These are phyloP conservation scores for Suillus sp. DNA, from an alignment of 768 basidiomycete species.

Conservation along the genomic window DNA sequence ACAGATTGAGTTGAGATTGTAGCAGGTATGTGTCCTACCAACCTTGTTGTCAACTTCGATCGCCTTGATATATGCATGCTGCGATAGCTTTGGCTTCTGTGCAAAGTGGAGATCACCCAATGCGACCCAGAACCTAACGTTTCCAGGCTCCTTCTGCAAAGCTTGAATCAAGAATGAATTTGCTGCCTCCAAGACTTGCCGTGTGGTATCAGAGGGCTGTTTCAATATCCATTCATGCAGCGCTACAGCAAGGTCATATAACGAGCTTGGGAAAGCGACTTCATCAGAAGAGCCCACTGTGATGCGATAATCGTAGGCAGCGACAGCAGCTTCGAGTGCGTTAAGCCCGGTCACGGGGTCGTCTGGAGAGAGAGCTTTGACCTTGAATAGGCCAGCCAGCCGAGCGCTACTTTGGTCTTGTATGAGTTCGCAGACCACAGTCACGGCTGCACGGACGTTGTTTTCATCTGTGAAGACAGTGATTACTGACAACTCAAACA, in stretches of 20 bases:
- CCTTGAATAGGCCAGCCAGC: slow-evolving; percentile 43
- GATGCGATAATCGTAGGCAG: slow-evolving; percentile 63
- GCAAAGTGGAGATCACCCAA: slow-evolving; percentile 75
- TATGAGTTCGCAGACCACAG: slow-evolving; percentile 40
- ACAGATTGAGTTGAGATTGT: slow-evolving; percentile 8
- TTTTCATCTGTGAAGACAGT: slow-evolving; percentile 50
- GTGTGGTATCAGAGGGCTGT: slow-evolving; percentile 21
- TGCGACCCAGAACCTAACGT: slow-evolving; percentile 79
- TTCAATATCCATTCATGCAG: slow-evolving; percentile 52
- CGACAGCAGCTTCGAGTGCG: slow-evolving; percentile 53
- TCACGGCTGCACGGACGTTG: slow-evolving; percentile 37
- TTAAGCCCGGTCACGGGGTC: slow-evolving; percentile 34
- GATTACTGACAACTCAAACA: slow-evolving; percentile 62
- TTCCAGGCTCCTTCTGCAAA: slow-evolving; percentile 68
- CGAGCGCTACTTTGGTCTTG: slow-evolving; percentile 43
- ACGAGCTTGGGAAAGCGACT: slow-evolving; percentile 54
- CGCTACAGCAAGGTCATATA: slow-evolving; percentile 72
- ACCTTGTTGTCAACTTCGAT: slow-evolving; percentile 87
- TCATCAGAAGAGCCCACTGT: slow-evolving; percentile 57
- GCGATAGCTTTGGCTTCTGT: slow-evolving; percentile 69
- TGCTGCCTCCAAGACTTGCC: slow-evolving; percentile 43
- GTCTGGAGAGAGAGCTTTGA: slow-evolving; percentile 29
- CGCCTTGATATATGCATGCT: slow-evolving; percentile 91
- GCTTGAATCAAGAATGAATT: slow-evolving; percentile 66
- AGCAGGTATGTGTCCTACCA: slow-evolving; percentile 19